Evolutionary conservation across 2,329 filamentous ascomycete genomes (phyloP), one percentile per base, ranked within the genome.

Genomic region (Blastomyces silverae): DNA sequence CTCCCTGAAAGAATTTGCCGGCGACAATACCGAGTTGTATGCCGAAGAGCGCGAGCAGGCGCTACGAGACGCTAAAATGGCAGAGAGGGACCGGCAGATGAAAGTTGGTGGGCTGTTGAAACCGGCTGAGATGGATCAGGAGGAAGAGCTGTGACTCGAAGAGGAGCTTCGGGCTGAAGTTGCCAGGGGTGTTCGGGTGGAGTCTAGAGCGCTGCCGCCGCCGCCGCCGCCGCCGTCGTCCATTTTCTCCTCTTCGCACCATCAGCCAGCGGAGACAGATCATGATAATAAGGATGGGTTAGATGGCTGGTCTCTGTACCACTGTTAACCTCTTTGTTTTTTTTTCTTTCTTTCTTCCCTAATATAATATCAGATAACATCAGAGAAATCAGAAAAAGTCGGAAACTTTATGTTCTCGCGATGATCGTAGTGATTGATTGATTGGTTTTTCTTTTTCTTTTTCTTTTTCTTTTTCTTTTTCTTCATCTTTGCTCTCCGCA

Each of bases 91-190:
- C 78, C 89, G 93, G 70, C 87, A 91, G 67, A 90, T 93, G 80
- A 97, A 96, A 83, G 91, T 99, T 64, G 92, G 94, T 70, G 94
- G 95, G 73, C 83, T 99, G 67, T 83, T 99, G 73, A 97, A 99
- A 83, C 95, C 94, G 61, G 94, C 92, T n/a, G 94, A 99, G 77
- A 85, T 99, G 74, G 93, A 92, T 62, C 87, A 89, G 68, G 85
- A 92, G 69, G 90, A 93, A 71, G 90, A 93, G 70, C 75, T 84
- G 72, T 97, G 92, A 96, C 90, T 92, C 68, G 80, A 85, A 56
- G 77, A 86, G 76, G 88, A 91, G 76, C 77, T 90, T 58, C 81
- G 87, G 70, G 82, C 79, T 63, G 87, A 90, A 76, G 84, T 82
- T 61, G 62, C 66, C 74, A 79, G 80, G 66, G 81, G 25, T 34